A percentile compares a stretch with the other conserved stretches of the same genome.
These are phyloP conservation scores for Pseudocercospora ulei DNA, from an alignment of 2,329 filamentous ascomycete genomes.

Conservation along the genomic window DNA sequence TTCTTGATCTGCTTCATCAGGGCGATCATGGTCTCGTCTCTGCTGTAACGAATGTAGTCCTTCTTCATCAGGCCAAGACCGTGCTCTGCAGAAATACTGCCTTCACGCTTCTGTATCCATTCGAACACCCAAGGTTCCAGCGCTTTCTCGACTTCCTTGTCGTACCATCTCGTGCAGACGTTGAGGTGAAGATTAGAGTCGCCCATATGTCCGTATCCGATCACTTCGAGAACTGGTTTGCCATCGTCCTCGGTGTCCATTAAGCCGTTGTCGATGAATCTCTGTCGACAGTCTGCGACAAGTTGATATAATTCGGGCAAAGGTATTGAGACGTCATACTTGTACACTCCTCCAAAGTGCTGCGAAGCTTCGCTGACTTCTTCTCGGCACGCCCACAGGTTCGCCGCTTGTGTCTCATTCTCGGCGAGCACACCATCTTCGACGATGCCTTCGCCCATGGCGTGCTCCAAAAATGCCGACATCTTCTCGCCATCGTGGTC, in stretches of 20 bases:
- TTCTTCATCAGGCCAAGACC: slow-evolving; percentile 92
- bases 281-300: slow-evolving; percentile 71
- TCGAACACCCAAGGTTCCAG: slow-evolving; percentile 96
- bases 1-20: slow-evolving; percentile 95
- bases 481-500: slow-evolving; percentile 91
- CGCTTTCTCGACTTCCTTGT: slow-evolving; percentile 73
- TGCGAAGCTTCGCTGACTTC: slow-evolving; percentile 81
- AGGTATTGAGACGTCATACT: slow-evolving; percentile 95
- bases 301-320: slow-evolving; percentile 76
- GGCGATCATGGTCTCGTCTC: slow-evolving; percentile 72
- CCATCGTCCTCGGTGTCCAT: slow-evolving; percentile 61
- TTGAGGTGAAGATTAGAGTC: slow-evolving; percentile 94
- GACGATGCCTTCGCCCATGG: slow-evolving; percentile 81
- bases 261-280: slow-evolving; percentile 63
- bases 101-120: slow-evolving; percentile 79
- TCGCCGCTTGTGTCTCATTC: slow-evolving; percentile 77
- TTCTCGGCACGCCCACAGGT: slow-evolving; percentile 87
- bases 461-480: slow-evolving; percentile 77
- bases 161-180: slow-evolving; percentile 69
- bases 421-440: slow-evolving; percentile 84
- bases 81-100: slow-evolving; percentile 95
- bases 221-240: slow-evolving; percentile 74
- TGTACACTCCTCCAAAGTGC: slow-evolving; percentile 92
- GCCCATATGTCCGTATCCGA: slow-evolving; percentile 97
- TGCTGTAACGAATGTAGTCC: slow-evolving; percentile 86